A percentile compares a stretch with the other conserved stretches of the same genome.
These are phyloP conservation scores for Tephrocybe rancida DNA, from an alignment of 768 basidiomycete genomes.

Conservation along the genomic window DNA sequence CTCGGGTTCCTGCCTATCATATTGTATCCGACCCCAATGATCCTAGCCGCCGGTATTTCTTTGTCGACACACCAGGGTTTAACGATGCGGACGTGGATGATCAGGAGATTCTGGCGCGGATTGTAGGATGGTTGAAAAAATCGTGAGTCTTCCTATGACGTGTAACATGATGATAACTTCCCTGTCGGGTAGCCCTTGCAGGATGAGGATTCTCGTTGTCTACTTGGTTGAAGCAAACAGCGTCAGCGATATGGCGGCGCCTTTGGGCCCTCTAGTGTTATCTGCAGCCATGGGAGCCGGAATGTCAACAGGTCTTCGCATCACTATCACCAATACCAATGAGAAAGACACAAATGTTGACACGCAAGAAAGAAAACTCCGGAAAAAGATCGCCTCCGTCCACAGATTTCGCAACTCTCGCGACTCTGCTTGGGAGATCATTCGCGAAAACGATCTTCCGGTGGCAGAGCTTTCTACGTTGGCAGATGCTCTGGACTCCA, in stretches of 20 bases:
- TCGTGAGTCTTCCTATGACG: neutral
- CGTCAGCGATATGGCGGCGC: neutral
- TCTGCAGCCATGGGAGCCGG: neutral
- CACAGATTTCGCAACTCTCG: neutral
- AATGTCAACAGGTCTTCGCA: neutral
- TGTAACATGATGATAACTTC: neutral
- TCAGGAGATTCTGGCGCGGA: neutral
- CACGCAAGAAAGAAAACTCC: neutral
- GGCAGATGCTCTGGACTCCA: too few species aligned
- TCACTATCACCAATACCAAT: neutral
- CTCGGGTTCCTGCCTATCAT: neutral
- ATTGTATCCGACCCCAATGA: neutral
- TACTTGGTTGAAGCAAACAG: neutral
- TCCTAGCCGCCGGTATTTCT: neutral
- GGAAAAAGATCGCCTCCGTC: neutral
- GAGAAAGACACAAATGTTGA: neutral
- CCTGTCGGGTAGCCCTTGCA: neutral
- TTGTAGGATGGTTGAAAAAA: neutral
- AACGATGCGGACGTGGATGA: neutral
- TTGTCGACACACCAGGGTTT: conserved; percentile 3
- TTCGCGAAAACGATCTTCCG: neutral
- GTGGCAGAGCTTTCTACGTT: too few species aligned
- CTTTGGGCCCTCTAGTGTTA: neutral
- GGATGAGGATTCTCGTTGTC: neutral
- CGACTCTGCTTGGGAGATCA: neutral